These are phyloP conservation scores for Suillus sp. DNA, from an alignment of 768 basidiomycete genomes.

Conservation along the genomic window DNA sequence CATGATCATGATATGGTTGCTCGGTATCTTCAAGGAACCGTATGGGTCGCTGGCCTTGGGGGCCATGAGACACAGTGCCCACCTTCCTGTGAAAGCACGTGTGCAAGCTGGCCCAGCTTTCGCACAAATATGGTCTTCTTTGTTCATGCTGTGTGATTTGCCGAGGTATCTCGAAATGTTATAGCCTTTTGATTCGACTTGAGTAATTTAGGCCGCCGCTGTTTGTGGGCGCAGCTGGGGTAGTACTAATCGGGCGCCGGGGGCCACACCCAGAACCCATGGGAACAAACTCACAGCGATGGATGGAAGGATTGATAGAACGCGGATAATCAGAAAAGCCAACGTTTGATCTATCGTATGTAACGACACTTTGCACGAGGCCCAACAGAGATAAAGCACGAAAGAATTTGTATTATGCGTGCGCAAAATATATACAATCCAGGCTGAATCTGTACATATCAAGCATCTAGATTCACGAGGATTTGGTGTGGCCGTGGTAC, in stretches of 20 bases:
- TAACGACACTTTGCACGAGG: not conserved
- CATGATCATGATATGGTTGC: not conserved
- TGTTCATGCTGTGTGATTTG: not conserved
- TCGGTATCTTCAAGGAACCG: not conserved
- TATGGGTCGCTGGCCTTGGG: not conserved
- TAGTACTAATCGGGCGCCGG: conserved; percentile 1
- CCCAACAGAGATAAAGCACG: not conserved
- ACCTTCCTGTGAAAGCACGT: not conserved
- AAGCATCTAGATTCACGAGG: conserved; percentile 2
- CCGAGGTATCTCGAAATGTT: conserved; percentile 6
- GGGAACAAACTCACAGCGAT: conserved; percentile 1
- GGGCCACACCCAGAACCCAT: not conserved
- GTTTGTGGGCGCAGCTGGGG: not conserved
- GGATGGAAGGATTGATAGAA: not conserved
- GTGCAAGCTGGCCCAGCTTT: not conserved
- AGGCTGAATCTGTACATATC: not conserved
- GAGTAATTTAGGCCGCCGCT: conserved; percentile 11
- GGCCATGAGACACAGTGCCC: not conserved
- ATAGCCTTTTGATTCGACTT: not conserved
- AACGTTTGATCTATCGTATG: not conserved
- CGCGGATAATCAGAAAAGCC: not conserved
- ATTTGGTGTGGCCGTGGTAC: conserved; percentile 27
- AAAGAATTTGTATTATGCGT: not conserved
- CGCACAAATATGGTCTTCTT: not conserved
- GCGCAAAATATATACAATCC: conserved; percentile 4